Conservation (phyloP, 2,329 filamentous ascomycete species). For the Aspergillus quadricinctus region DNA sequence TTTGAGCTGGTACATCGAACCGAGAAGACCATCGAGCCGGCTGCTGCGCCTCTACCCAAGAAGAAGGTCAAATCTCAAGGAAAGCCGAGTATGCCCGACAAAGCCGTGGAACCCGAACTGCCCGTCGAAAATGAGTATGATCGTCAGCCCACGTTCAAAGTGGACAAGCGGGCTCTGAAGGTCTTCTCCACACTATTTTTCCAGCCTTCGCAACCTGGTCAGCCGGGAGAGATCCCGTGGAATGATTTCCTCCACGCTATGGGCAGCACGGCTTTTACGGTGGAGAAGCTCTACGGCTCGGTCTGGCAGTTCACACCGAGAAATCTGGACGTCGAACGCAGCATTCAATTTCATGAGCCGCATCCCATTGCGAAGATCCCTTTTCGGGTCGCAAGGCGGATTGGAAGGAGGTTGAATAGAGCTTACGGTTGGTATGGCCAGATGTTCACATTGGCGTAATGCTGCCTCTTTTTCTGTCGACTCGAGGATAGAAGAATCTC, state of each 20-base stretch:
- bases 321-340: constrained; percentile 39
- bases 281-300: constrained; percentile 57
- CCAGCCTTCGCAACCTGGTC: constrained; percentile 27
- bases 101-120: not conserved
- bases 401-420: constrained; percentile 48
- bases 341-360: constrained; percentile 60
- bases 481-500: too few relatives aligned
- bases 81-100: not conserved
- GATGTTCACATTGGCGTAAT: constrained; percentile 35
- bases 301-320: constrained; percentile 56
- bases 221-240: constrained; percentile 51
- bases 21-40: not conserved
- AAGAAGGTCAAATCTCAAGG: constrained; percentile 15
- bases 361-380: constrained; percentile 53
- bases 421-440: constrained; percentile 49
- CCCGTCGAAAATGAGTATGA: constrained; percentile 2
- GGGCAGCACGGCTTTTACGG: constrained; percentile 46
- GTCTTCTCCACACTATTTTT: constrained; percentile 44
- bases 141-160: constrained; percentile 24
- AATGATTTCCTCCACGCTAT: constrained; percentile 52
- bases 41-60: not conserved
- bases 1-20: constrained; percentile 2
- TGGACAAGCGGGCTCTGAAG: constrained; percentile 37
- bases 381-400: constrained; percentile 42
- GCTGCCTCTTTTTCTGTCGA: too few relatives aligned